A percentile compares a stretch with the other conserved stretches of the same genome.
phyloP scores from a whole-genome alignment of 1,139 yeast genomes.

The Scheffersomyces titani region DNA sequence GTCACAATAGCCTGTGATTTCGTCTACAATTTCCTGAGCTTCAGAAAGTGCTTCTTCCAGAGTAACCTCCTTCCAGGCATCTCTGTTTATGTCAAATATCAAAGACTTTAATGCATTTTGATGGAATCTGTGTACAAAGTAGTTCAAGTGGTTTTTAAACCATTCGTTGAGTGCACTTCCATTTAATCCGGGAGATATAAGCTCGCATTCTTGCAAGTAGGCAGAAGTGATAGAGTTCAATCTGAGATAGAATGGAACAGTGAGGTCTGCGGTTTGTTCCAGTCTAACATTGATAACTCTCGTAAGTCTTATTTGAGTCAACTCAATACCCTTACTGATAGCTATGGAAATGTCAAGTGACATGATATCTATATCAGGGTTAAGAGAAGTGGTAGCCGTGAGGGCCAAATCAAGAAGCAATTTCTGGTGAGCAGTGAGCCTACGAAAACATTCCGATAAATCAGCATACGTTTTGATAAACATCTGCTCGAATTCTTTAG shows the following conservation, averaged over 20 bases:
- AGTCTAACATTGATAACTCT: slow-evolving; percentile 78
- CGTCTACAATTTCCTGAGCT: slow-evolving; percentile 56
- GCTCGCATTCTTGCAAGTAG: slow-evolving; percentile 82
- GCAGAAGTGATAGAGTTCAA: slow-evolving; percentile 68
- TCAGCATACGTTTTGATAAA: slow-evolving; percentile 60
- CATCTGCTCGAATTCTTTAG: slow-evolving; percentile 76
- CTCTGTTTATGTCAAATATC: slow-evolving; percentile 58
- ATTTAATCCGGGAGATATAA: slow-evolving; percentile 72
- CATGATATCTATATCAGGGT: slow-evolving; percentile 48
- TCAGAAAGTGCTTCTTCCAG: slow-evolving; percentile 24
- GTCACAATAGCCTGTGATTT: slow-evolving; percentile 53
- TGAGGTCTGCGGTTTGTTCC: slow-evolving; percentile 63
- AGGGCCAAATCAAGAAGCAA: slow-evolving; percentile 72
- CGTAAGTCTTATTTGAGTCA: slow-evolving; percentile 75
- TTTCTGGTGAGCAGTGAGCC: slow-evolving; percentile 79
- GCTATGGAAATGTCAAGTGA: slow-evolving; percentile 66
- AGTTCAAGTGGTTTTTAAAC: slow-evolving; percentile 64
- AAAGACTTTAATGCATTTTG: slow-evolving; percentile 48
- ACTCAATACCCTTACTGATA: slow-evolving; percentile 65
- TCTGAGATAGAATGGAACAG: slow-evolving; percentile 58
- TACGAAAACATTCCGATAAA: slow-evolving; percentile 69
- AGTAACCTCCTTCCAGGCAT: slow-evolving; percentile 74
- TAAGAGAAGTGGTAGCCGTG: slow-evolving; percentile 42
- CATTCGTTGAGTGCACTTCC: slow-evolving; percentile 61
- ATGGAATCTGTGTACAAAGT: slow-evolving; percentile 61